Evolutionary conservation across 495 filamentous ascomycete genomes (phyloP).

Genomic region (Aspergillus kassunensis): DNA sequence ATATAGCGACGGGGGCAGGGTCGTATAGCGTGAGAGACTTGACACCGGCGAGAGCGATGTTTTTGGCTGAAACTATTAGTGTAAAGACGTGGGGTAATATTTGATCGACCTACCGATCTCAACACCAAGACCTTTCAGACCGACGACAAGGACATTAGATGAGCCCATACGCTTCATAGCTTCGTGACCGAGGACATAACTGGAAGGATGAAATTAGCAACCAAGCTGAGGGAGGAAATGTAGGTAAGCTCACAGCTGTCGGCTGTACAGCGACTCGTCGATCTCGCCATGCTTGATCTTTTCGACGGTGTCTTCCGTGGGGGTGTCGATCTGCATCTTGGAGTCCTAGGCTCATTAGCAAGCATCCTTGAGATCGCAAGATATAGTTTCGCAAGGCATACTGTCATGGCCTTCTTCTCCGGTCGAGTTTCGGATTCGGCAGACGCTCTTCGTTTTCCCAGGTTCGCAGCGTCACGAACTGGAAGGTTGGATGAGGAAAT

Average conservation of each 20-base stretch:
- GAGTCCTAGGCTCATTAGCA: slow-evolving; percentile 47
- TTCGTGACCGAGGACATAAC: slow-evolving; percentile 95
- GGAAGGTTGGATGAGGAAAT: slow-evolving; percentile 54
- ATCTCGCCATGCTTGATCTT: slow-evolving; percentile 68
- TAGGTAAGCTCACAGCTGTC: slow-evolving; percentile 66
- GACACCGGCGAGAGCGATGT: slow-evolving; percentile 94
- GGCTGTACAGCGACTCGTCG: slow-evolving; percentile 95
- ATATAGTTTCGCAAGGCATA: slow-evolving; percentile 41
- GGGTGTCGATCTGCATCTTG: slow-evolving; percentile 79
- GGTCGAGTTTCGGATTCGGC: slow-evolving; percentile 62
- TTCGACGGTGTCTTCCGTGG: slow-evolving; percentile 47
- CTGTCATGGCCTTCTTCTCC: slow-evolving; percentile 79
- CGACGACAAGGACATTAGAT: slow-evolving; percentile 90
- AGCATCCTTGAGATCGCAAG: background rate
- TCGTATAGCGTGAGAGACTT: slow-evolving; percentile 85
- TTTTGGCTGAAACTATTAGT: slow-evolving; percentile 66
- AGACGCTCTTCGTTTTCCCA: slow-evolving; percentile 82
- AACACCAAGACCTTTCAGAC: slow-evolving; percentile 89
- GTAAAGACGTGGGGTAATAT: slow-evolving; percentile 1
- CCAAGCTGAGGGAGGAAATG: background rate
- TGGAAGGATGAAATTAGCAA: slow-evolving; percentile 17
- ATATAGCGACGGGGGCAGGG: slow-evolving; percentile 71
- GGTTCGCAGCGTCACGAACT: slow-evolving; percentile 56
- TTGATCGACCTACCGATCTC: slow-evolving; percentile 65
- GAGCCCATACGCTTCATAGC: slow-evolving; percentile 99